Base-by-base conservation (phyloP, 345 rosid genomes). In the Reutealis trisperma region DNA sequence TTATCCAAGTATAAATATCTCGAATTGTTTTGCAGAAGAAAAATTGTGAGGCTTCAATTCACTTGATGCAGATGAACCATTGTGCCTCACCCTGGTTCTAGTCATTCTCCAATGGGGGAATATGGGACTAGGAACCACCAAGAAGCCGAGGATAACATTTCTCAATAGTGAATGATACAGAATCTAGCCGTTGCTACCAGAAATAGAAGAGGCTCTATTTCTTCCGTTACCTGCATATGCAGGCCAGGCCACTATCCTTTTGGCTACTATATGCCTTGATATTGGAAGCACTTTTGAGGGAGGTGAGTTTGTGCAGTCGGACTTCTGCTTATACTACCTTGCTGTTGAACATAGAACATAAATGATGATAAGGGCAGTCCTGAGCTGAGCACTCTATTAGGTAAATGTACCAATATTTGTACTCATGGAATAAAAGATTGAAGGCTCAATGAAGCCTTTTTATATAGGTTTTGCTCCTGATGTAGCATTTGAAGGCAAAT, bases 231-330 rank as follows among this genome's bases (percentile, higher is more conserved):
- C 27, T 66, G 58, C 55, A 14, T 41, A 58, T 8, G 27, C 7
- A 67, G 30, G 34, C 45, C 5, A 32, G 27, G 2, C 10, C 59
- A 16, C 30, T 16, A 27, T 47, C 8, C 63, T 18, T 55, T 37
- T 55, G 19, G 57, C 37, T 10, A 14, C 72, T 42, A 66, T 15
- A 37, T 55, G 54, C 41, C 78, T 75, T 37, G 11, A 73, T 47
- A 47, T 18, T 73, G 76, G 68, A 66, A 65, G 60, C 54, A 15
- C 59, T n/a, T 60, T 64, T 41, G 37, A 37, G 64, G 78, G 64
- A 1, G 15, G 18, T 16, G 77, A 64, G 63, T 45, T 51, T 63
- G 51, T 30, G 51, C 49, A 27, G 52, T 24, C 6, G 63, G 45
- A 18, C n/a, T 22, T 7, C 21, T 16, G 16, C 59, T 54, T 4